Evolutionary conservation across 805 yeast species (phyloP).

Genomic region (Wickerhamomyces ciferrii): DNA sequence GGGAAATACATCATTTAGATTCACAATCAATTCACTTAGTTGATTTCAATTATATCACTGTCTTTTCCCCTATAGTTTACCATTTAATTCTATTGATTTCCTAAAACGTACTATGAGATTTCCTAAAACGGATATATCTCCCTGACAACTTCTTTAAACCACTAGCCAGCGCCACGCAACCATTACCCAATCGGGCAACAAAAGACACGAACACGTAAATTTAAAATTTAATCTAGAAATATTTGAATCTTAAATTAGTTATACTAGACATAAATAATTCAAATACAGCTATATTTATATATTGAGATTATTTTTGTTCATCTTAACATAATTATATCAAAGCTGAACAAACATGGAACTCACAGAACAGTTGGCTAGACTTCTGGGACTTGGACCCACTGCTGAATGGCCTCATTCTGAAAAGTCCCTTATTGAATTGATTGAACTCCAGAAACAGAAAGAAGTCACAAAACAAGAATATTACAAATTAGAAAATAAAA

Average conservation of each 20-base stretch:
- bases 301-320: too few relatives aligned
- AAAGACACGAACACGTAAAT: background rate
- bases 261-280: too few relatives aligned
- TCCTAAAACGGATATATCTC: background rate
- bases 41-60: too few relatives aligned
- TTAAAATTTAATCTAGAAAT: background rate
- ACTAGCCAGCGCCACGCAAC: background rate
- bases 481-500: conserved; percentile 58
- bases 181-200: background rate
- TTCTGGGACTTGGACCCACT: conserved; percentile 18
- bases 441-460: conserved; percentile 42
- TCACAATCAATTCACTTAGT: too few relatives aligned
- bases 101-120: background rate
- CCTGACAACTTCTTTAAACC: background rate
- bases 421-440: conserved; percentile 16
- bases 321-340: too few relatives aligned
- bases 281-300: too few relatives aligned
- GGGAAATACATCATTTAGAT: too few relatives aligned
- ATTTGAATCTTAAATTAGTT: background rate
- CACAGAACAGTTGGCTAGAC: conserved; percentile 11
- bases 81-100: background rate
- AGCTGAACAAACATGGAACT: too few relatives aligned
- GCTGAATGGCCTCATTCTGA: conserved; percentile 21
- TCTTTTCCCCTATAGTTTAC: background rate
- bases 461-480: conserved; percentile 81